Percentiles rank a stretch among this genome's conserved stretches.
phyloP scores from a whole-genome alignment of 176 grass and related monocot genomes.

The Cymbopogon citratus region DNA sequence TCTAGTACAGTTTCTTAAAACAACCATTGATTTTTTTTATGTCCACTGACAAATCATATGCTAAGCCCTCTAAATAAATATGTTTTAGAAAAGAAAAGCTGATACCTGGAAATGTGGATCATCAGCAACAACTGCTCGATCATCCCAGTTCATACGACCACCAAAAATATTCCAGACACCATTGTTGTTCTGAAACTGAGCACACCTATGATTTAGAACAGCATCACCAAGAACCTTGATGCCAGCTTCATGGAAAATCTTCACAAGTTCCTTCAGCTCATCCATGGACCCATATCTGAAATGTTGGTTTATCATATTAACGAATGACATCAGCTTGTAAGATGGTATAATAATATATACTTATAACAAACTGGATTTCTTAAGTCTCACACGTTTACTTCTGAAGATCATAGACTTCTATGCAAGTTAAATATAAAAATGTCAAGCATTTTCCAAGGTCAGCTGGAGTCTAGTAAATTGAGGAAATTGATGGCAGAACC shows the following conservation, averaged over 20 bases:
- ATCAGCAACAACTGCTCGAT: constrained; percentile 82
- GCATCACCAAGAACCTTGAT: constrained; percentile 96
- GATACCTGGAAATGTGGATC: constrained; percentile 97
- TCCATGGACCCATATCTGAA: constrained; percentile 87
- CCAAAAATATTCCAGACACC: constrained; percentile 98
- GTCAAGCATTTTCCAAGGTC: background rate
- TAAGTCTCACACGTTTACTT: background rate
- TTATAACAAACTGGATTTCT: background rate
- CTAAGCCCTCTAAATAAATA: background rate
- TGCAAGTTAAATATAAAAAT: background rate
- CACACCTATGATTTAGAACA: constrained; percentile 94
- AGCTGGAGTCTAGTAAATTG: background rate
- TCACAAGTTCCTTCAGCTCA: constrained; percentile 81
- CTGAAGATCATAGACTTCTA: background rate
- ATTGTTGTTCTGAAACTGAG: constrained; percentile 66
- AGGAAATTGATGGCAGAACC: background rate
- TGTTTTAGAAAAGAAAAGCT: background rate
- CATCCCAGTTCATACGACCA: constrained; percentile 87
- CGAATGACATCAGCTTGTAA: background rate
- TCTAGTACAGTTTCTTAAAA: background rate
- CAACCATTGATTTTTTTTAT: background rate
- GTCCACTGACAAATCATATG: background rate
- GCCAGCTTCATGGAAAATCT: constrained; percentile 62
- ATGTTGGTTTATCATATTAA: constrained; percentile 20
- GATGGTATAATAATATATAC: background rate